phyloP scores from a whole-genome alignment of 2,329 filamentous ascomycete species.

The Ascocoryne sarcoides region DNA sequence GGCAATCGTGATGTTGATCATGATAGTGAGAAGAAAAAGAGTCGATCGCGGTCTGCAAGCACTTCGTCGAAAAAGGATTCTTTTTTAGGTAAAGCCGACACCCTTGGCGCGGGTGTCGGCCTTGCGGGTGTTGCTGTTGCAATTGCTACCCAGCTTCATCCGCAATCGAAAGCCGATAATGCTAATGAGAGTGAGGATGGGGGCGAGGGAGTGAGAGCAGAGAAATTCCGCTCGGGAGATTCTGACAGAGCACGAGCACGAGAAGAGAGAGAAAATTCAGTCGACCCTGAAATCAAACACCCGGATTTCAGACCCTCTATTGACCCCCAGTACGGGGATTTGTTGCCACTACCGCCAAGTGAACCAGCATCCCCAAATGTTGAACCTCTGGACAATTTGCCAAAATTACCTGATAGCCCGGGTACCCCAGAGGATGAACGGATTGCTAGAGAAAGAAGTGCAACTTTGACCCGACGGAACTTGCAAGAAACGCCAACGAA shows the following conservation, averaged over 20 bases:
- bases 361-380: conserved; percentile 41
- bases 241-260: conserved; percentile 5
- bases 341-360: conserved; percentile 55
- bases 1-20: conserved; percentile 17
- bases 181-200: conserved; percentile 18
- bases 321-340: conserved; percentile 56
- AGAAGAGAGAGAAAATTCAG: conserved; percentile 32
- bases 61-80: conserved; percentile 36
- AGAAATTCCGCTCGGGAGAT: conserved; percentile 8
- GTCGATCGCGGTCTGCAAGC: conserved; percentile 20
- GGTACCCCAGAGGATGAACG: conserved; percentile 30
- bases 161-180: conserved; percentile 28
- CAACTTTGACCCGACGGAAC: conserved; percentile 14
- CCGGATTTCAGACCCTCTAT: conserved; percentile 55
- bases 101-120: conserved; percentile 62
- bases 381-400: conserved; percentile 34
- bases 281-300: conserved; percentile 50
- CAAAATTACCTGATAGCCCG: conserved; percentile 51
- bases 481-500: conserved; percentile 25
- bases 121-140: conserved; percentile 40
- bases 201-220: conserved; percentile 7
- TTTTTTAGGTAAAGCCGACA: conserved; percentile 68
- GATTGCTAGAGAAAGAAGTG: conserved; percentile 15
- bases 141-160: conserved; percentile 28
- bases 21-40: conserved; percentile 22